Conservation (phyloP, 306 rosid species). For the Hippophae tibetana region DNA sequence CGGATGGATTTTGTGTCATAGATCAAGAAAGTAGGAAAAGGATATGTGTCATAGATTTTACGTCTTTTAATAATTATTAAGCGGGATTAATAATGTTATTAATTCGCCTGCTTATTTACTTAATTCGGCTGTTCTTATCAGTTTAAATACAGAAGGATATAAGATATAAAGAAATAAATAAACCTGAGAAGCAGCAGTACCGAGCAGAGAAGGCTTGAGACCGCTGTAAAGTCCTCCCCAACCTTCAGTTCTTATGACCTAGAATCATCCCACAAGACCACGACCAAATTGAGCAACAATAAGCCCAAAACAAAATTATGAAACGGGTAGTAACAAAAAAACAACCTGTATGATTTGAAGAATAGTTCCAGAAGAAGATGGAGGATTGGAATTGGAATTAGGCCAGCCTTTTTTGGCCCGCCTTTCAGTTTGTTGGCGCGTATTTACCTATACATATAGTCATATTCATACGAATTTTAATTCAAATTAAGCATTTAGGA, state of each 20-base stretch:
- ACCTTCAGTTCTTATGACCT: constrained; percentile 62
- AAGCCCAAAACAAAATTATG: not conserved
- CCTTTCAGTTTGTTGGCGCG: constrained; percentile 84
- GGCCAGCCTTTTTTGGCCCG: constrained; percentile 31
- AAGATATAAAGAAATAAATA: not conserved
- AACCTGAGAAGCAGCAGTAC: constrained; percentile 91
- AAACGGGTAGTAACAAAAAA: not conserved
- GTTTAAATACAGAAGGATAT: not conserved
- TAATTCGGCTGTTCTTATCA: no score
- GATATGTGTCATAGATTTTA: no score
- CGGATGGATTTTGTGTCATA: no score
- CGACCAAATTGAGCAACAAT: not conserved
- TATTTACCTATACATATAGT: constrained; percentile 41
- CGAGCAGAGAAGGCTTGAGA: constrained; percentile 75
- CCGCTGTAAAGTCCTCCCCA: constrained; percentile 91
- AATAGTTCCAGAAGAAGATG: constrained; percentile 29
- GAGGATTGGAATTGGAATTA: not conserved
- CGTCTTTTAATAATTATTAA: no score
- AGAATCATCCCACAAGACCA: not conserved
- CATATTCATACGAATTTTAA: no score
- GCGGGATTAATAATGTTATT: no score
- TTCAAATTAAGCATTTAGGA: not conserved
- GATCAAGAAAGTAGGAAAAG: no score
- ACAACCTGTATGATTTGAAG: constrained; percentile 65
- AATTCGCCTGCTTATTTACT: no score